These are phyloP conservation scores for Pseudocercospora macadamiae DNA, from an alignment of 2,329 filamentous ascomycete genomes.

Conservation along the genomic window DNA sequence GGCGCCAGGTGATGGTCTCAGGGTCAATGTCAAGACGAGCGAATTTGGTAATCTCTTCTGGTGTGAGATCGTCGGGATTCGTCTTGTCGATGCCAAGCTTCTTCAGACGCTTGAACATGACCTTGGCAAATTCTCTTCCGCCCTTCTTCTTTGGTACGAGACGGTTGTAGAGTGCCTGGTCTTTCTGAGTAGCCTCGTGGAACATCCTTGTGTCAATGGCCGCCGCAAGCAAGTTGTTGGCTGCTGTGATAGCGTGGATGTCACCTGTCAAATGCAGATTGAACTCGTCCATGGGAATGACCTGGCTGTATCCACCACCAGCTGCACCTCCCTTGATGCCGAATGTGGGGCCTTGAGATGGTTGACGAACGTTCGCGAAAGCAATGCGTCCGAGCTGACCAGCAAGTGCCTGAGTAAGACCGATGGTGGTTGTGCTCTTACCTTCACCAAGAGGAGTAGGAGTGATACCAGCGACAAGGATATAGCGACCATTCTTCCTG, in stretches of 20 bases:
- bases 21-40: slow-evolving; percentile 96
- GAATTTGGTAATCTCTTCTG: slow-evolving; percentile 84
- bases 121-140: slow-evolving; percentile 79
- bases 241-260: slow-evolving; percentile 94
- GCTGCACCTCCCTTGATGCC: slow-evolving; percentile 98
- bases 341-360: slow-evolving; percentile 95
- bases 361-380: slow-evolving; percentile 96
- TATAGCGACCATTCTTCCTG: slow-evolving; percentile 84
- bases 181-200: slow-evolving; percentile 94
- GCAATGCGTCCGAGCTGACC: slow-evolving; percentile 84
- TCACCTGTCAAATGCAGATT: slow-evolving; percentile 97
- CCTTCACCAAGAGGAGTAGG: slow-evolving; percentile 95
- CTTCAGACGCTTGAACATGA: slow-evolving; percentile 92
- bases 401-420: slow-evolving; percentile 87
- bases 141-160: slow-evolving; percentile 90
- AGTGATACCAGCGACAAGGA: slow-evolving; percentile 93
- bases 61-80: slow-evolving; percentile 84
- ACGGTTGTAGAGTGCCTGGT: slow-evolving; percentile 82
- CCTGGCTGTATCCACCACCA: slow-evolving; percentile 96
- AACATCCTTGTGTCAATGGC: slow-evolving; percentile 98
- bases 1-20: slow-evolving; percentile 94
- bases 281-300: slow-evolving; percentile 99
- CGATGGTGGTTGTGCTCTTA: slow-evolving; percentile 97
- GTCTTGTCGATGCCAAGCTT: slow-evolving; percentile 97
- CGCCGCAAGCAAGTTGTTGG: slow-evolving; percentile 94